Evolutionary conservation across 225 moss, liverwort and hornwort genomes (phyloP), one percentile per base, ranked within the genome.

Genomic region (Rhytidiadelphus loreus): DNA sequence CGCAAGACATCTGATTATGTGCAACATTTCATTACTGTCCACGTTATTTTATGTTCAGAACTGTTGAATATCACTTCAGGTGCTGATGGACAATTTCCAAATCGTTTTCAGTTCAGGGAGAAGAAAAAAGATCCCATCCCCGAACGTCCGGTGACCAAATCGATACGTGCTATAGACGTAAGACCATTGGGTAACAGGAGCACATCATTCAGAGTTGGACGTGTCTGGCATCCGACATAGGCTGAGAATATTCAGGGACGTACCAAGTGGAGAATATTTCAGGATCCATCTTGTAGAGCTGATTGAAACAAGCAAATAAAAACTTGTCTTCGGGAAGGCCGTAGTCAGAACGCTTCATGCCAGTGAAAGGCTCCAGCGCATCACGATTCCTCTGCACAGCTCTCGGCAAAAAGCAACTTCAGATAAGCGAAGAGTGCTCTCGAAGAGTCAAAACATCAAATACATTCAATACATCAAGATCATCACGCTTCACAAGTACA

Each of bases 231-330:
- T 63, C 59, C 32, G 26, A 83, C 18, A 70, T 81, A 60, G 50
- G 60, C 60, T 80, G 69, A 71, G 56, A 82, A 85, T n/a, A 68
- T 46, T 83, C n/a, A 88, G 86, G 52, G 60, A 86, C 93, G 61
- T 89, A 99, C 99, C 99, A 99, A 81, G 95, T 96, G 52, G 93
- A 95, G 80, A 97, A 99, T 39, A 99, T 96, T 71, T 97, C 99
- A 50, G 97, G 96, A 90, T 99, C 96, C 99, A 99, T 99, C 94
- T 99, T 99, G 92, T 99, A 99, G 48, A 99, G 92, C 90, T 99
- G 99, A 91, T 99, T 99, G 91, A 99, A 99, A 93, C 99, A 99
- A 62, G 97, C 99, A 85, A 99, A 99, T 63, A 99, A 89, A 86
- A 97, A 96, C 84, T 95, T 97, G 91, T 96, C 97, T 88, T 99